Base-by-base conservation (phyloP, 2,329 filamentous ascomycete genomes). In the Fusarium avenaceum region DNA sequence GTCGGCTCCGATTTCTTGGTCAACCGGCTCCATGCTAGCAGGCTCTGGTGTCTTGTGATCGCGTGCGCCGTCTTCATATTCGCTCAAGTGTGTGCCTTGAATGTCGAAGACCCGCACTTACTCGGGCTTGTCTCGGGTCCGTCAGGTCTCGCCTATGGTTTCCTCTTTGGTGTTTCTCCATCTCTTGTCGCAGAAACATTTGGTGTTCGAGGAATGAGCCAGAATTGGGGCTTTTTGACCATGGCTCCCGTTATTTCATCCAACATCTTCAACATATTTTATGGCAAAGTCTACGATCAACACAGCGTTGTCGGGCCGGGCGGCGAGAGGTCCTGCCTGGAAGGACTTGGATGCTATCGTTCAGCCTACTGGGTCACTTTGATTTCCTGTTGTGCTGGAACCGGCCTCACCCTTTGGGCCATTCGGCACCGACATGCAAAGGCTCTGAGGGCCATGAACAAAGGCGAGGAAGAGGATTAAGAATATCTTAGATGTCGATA, bases 141-240 rank as follows among this genome's bases (percentile, higher is more conserved):
- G 22, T 97, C 92, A 0, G 96, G 96, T 0, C 83, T 98, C 1
- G 94, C 90, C 2, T 99, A 99, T 77, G 96, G 96, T 4, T 93
- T 97, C 69, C 85, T 98, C 1, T 98, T 98, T 71, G 96, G 96
- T 33, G 94, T 97, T 20, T 97, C 92, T 78, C 96, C 96, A 1
- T 94, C 94, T 14, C 89, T 98, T 19, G 87, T 92, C 11, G 93
- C 94, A 8, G 94, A 98, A 76, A 90, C 91, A 0, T 99, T 99
- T 77, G 96, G 96, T 9, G 91, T 97, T 26, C 87, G 90, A 63
- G 95, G 94, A 2, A 84, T 99, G 46, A 94, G 91, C 56, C 93
- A 97, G 76, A 99, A 98, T 75, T 99, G 96, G 95, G 96, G 96
- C 15, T 91, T 92, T 72, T 96, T 99, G 89, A 97, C 93, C 0